Conservation (phyloP, 192 early-diverging fungal species). For the Gonapodya sp. region DNA sequence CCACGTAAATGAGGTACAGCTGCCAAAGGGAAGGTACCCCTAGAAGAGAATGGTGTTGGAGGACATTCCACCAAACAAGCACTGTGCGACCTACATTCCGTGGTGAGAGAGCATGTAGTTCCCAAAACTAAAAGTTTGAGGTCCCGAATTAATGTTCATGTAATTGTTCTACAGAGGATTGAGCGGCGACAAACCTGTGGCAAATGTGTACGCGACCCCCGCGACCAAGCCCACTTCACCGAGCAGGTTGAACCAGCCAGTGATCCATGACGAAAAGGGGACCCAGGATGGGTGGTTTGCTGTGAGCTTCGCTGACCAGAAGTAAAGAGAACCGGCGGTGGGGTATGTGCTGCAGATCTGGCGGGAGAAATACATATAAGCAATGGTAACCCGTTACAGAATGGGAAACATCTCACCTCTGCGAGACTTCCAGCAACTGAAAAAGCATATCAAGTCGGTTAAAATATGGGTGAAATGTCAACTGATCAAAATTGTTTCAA, state of each 20-base stretch:
- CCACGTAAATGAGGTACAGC: constrained; percentile 39
- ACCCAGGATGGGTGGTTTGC: constrained; percentile 26
- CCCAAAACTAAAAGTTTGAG: background rate
- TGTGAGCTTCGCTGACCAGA: constrained; percentile 36
- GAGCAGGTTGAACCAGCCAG: constrained; percentile 26
- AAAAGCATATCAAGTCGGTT: too few species aligned
- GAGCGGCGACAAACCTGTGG: background rate
- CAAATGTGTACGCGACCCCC: constrained; percentile 6
- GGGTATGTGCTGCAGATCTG: constrained; percentile 44
- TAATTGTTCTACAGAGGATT: background rate
- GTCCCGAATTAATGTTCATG: background rate
- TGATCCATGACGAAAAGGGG: constrained; percentile 40
- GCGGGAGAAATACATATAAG: background rate
- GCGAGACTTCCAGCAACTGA: background rate
- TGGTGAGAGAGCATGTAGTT: background rate
- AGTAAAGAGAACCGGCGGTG: constrained; percentile 41
- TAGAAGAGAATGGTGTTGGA: too few species aligned
- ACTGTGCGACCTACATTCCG: background rate
- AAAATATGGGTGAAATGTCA: too few species aligned
- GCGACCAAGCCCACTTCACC: constrained; percentile 10
- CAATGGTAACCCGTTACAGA: background rate
- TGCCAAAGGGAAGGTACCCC: background rate
- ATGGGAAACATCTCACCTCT: background rate
- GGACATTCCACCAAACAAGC: too few species aligned
- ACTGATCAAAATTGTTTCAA: too few species aligned